Evolutionary conservation across 257 asterid genomes (phyloP).

Genomic region (Petunia secreta): DNA sequence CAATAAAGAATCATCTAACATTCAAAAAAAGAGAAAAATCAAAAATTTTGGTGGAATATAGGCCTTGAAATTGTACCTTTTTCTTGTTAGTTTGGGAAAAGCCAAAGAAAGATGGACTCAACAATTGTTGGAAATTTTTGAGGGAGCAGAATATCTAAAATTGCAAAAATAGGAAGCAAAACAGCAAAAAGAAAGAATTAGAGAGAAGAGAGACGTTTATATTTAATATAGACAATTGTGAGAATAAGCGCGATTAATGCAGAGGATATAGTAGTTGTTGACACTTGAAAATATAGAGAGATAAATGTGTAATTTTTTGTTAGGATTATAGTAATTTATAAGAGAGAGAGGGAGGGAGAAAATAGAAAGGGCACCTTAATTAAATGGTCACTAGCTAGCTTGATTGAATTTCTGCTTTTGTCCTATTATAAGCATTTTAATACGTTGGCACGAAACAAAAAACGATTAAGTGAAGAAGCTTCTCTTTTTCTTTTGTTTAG

Average conservation of each 20-base stretch:
- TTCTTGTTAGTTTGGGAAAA: slow-evolving; percentile 14
- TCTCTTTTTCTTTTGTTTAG: too few relatives aligned
- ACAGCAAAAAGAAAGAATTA: neutral
- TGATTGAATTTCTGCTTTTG: too few relatives aligned
- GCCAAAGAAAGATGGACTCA: neutral
- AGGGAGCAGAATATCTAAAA: slow-evolving; percentile 19
- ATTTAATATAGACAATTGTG: neutral
- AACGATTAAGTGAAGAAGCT: too few relatives aligned
- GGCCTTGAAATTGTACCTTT: slow-evolving; percentile 1
- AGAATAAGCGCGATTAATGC: slow-evolving; percentile 30
- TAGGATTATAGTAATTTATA: too few relatives aligned
- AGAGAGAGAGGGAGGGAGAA: too few relatives aligned
- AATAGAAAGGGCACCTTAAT: too few relatives aligned
- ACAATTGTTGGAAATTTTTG: slow-evolving; percentile 19
- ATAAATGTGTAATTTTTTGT: too few relatives aligned
- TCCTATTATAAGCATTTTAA: too few relatives aligned
- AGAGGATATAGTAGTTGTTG: neutral
- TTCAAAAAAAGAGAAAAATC: neutral
- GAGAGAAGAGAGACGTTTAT: neutral
- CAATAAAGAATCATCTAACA: neutral
- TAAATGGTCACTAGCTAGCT: too few relatives aligned
- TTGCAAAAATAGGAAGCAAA: slow-evolving; percentile 6
- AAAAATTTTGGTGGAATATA: neutral
- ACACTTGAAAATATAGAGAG: too few relatives aligned
- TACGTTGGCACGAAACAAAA: too few relatives aligned